Conservation (phyloP, 2,329 filamentous ascomycete species). For the Diaporthe sp. region DNA sequence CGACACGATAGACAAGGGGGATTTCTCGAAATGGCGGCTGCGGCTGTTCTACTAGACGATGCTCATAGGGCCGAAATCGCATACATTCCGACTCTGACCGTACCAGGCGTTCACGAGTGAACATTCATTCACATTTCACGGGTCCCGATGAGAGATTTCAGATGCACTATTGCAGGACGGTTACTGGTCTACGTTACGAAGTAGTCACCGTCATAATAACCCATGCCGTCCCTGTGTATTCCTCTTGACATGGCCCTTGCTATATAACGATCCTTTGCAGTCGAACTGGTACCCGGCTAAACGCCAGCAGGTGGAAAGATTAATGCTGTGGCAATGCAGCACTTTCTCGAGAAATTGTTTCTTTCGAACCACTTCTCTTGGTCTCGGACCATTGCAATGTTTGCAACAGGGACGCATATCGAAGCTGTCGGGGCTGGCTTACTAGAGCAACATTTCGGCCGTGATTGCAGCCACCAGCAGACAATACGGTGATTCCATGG, state of each 20-base stretch:
- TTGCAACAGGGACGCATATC: no score
- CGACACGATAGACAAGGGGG: constrained; percentile 39
- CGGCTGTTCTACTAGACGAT: constrained; percentile 42
- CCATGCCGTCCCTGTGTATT: neutral
- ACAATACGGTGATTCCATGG: neutral
- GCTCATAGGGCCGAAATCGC: constrained; percentile 45
- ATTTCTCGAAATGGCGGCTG: constrained; percentile 24
- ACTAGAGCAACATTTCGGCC: neutral
- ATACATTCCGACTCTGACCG: constrained; percentile 35
- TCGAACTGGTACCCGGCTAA: neutral
- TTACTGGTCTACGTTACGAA: neutral
- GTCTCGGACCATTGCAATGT: neutral
- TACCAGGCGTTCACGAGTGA: neutral
- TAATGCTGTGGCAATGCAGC: neutral
- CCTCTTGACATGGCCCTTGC: neutral
- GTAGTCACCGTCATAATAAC: neutral
- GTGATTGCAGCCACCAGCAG: neutral
- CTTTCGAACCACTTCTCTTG: neutral
- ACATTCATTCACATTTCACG: neutral
- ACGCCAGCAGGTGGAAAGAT: neutral
- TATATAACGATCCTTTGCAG: neutral
- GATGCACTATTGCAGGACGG: no score
- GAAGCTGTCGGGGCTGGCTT: neutral
- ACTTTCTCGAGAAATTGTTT: neutral
- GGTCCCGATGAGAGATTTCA: neutral